Conservation (phyloP, 2,329 filamentous ascomycete genomes). For the Xylaria sp. region DNA sequence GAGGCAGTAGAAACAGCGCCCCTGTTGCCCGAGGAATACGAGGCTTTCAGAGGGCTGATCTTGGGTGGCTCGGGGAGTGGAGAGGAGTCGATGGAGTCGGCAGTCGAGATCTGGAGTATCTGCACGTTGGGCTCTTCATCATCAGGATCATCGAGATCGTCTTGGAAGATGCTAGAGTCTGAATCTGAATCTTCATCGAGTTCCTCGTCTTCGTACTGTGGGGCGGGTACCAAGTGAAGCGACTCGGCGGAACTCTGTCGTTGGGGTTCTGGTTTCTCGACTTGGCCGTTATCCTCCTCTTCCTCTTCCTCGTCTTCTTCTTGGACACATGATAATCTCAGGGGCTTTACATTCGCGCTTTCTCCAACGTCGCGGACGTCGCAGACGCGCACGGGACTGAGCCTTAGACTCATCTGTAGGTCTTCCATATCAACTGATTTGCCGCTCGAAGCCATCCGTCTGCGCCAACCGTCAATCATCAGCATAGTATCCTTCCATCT, state of each 20-base stretch:
- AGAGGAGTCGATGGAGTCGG: slow-evolving; percentile 46
- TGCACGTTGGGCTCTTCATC: slow-evolving; percentile 44
- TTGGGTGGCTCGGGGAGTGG: slow-evolving; percentile 55
- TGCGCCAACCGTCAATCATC: slow-evolving; percentile 92
- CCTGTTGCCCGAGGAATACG: slow-evolving; percentile 56
- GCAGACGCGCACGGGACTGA: slow-evolving; percentile 63
- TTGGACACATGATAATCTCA: slow-evolving; percentile 46
- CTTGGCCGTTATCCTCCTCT: slow-evolving; percentile 45
- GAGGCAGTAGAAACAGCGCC: slow-evolving; percentile 38
- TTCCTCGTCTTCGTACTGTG: slow-evolving; percentile 39
- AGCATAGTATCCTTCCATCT: slow-evolving; percentile 88
- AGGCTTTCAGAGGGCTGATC: slow-evolving; percentile 59
- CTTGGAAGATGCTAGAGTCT: slow-evolving; percentile 52
- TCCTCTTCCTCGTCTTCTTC: slow-evolving; percentile 53
- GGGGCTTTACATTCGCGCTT: slow-evolving; percentile 46
- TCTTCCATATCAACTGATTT: slow-evolving; percentile 73
- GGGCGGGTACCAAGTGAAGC: slow-evolving; percentile 49
- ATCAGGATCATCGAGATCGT: slow-evolving; percentile 42
- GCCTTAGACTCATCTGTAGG: slow-evolving; percentile 69
- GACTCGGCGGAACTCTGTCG: slow-evolving; percentile 50
- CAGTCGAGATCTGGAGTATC: slow-evolving; percentile 41
- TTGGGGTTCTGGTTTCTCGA: slow-evolving; percentile 72
- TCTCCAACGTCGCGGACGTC: slow-evolving; percentile 58
- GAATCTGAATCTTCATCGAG: slow-evolving; percentile 41
- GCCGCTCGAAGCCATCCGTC: slow-evolving; percentile 74